Percentiles rank a stretch among this genome's conserved stretches.
phyloP scores from a whole-genome alignment of 345 rosid genomes.

The Melastoma malabathricum region DNA sequence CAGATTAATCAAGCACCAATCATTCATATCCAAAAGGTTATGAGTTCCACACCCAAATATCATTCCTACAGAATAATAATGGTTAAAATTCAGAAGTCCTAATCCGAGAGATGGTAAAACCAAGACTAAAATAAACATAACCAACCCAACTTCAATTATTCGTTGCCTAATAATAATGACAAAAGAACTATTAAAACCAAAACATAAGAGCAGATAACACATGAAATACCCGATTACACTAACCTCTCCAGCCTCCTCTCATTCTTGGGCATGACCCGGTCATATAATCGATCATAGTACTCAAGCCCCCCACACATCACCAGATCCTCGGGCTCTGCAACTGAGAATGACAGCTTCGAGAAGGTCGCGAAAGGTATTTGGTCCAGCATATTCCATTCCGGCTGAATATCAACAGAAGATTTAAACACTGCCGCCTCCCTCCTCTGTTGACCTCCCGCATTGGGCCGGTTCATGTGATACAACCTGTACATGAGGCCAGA shows the following conservation, averaged over 20 bases:
- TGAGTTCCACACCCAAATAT: too few species aligned
- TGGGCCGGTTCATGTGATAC: constrained; percentile 52
- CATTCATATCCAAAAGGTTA: too few species aligned
- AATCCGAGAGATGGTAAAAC: too few species aligned
- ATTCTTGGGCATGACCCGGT: constrained; percentile 71
- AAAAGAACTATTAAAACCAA: background rate
- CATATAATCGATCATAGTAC: constrained; percentile 52
- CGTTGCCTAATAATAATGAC: too few species aligned
- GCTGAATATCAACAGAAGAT: constrained; percentile 88
- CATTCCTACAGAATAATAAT: too few species aligned
- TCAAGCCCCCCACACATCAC: constrained; percentile 72
- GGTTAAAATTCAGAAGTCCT: too few species aligned
- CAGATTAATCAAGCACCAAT: too few species aligned
- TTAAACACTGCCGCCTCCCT: constrained; percentile 80
- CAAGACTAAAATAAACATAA: too few species aligned
- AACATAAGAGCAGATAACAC: background rate
- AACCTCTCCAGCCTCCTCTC: constrained; percentile 69
- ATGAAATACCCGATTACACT: background rate
- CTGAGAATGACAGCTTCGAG: constrained; percentile 66
- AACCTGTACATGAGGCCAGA: constrained; percentile 16
- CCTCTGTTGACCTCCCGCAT: constrained; percentile 52
- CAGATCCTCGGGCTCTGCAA: constrained; percentile 74
- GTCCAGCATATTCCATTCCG: constrained; percentile 97
- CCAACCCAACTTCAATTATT: too few species aligned
- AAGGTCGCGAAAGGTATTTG: constrained; percentile 88